A percentile compares a stretch with the other conserved stretches of the same genome.
Conservation (phyloP, 2,329 filamentous ascomycete genomes). For the Daldinia sp. region DNA sequence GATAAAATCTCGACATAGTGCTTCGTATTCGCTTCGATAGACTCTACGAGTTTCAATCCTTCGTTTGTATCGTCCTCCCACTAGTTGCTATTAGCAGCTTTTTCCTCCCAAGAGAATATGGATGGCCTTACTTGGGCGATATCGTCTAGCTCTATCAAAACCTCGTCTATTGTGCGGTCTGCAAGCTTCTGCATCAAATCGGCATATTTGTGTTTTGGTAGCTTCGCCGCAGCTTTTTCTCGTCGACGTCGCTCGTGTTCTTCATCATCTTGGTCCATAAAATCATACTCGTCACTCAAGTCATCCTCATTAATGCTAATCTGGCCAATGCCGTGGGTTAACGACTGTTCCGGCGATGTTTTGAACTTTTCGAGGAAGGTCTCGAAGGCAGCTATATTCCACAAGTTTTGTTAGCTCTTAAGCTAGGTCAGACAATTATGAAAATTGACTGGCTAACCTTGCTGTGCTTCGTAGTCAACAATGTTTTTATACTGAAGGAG, state of each 20-base stretch:
- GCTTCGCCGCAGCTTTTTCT: slow-evolving; percentile 57
- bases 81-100: slow-evolving; percentile 52
- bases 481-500: slow-evolving; percentile 80
- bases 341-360: slow-evolving; percentile 72
- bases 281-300: slow-evolving; percentile 88
- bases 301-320: slow-evolving; percentile 89
- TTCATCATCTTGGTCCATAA: slow-evolving; percentile 83
- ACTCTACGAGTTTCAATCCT: slow-evolving; percentile 77
- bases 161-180: slow-evolving; percentile 77
- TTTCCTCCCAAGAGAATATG: background rate
- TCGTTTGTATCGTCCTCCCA: slow-evolving; percentile 78
- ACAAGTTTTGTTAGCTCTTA: slow-evolving; percentile 42
- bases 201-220: slow-evolving; percentile 85
- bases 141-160: slow-evolving; percentile 91
- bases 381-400: slow-evolving; percentile 76
- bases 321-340: slow-evolving; percentile 82
- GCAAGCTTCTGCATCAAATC: slow-evolving; percentile 86
- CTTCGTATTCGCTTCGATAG: slow-evolving; percentile 88
- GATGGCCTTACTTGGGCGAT: slow-evolving; percentile 69
- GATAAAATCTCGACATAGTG: slow-evolving; percentile 95
- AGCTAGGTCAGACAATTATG: slow-evolving; percentile 6
- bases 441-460: slow-evolving; percentile 60
- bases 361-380: slow-evolving; percentile 91
- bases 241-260: slow-evolving; percentile 59
- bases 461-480: slow-evolving; percentile 88